Base-by-base conservation (phyloP, 2,329 filamentous ascomycete genomes). In the Fulvia fulva region DNA sequence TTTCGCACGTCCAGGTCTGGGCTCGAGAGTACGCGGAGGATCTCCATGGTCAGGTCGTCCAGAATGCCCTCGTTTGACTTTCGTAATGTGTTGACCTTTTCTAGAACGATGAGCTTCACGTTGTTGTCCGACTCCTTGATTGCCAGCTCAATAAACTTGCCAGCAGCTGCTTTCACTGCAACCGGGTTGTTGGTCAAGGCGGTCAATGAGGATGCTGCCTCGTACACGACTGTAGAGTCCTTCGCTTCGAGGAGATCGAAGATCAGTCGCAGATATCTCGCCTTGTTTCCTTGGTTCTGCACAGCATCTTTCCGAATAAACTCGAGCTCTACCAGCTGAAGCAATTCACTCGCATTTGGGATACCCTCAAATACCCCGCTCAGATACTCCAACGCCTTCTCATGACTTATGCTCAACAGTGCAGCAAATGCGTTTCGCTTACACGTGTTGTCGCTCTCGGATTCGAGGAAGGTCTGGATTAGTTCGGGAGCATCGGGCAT, bases 61-160 rank as follows among this genome's bases (percentile, higher is more conserved):
- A 99, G 77, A 21, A 97, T 86, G 53, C 92, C 92, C 71, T 94
- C 90, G 67, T 96, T 95, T 75, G 90, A 90, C 72, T 88, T 87
- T 67, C 92, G 84, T 62, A 97, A 76, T 69, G 93, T 87, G 69
- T 96, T 89, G 37, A 99, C 94, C 47, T 93, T 88, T 71, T 97
- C 94, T 45, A 99, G 82, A 21, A 99, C 94, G 67, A 99, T 99
- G 47, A 99, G 86, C 79, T 99, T 99, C 64, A 99, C 94, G 72
- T 99, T 99, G 80, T 99, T 99, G 75, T 99, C 94, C 0, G 94
- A 88, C 76, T 97, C 94, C 77, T 96, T 96, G 73, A 99, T 97
- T 73, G 89, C 91, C 8, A 99, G 81, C 75, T 99, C 94, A 64
- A 97, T 96, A 73, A 99, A 94, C 73, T 99, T 99, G 67, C 86